Percentiles rank a stretch among this genome's conserved stretches.
Evolutionary conservation across 208 protist genomes (phyloP).

Genomic region (Crithidia bombi): DNA sequence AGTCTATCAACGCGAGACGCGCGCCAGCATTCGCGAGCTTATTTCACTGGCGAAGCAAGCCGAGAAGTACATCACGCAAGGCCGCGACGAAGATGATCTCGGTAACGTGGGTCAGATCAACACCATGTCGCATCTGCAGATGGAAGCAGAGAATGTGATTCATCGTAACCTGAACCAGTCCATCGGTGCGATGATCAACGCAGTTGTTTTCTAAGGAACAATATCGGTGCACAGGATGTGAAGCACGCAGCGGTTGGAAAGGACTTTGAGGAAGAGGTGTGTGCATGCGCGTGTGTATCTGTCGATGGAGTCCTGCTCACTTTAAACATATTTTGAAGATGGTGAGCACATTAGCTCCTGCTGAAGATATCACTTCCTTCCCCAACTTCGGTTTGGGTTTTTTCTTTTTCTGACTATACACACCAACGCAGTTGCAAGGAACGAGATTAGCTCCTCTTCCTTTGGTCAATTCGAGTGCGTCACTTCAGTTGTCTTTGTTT

Average conservation of each 20-base stretch:
- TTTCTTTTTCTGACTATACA: too few relatives aligned
- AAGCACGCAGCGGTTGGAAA: not conserved
- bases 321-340: too few relatives aligned
- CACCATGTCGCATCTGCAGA: conserved; percentile 79
- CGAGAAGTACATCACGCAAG: conserved; percentile 84
- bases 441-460: too few relatives aligned
- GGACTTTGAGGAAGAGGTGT: too few relatives aligned
- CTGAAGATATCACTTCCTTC: too few relatives aligned
- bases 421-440: too few relatives aligned
- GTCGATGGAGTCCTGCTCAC: too few relatives aligned
- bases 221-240: not conserved
- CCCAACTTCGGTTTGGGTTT: too few relatives aligned
- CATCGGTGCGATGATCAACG: conserved; percentile 89
- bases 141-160: conserved; percentile 78
- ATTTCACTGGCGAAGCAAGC: conserved; percentile 75
- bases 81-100: conserved; percentile 87
- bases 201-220: conserved; percentile 77
- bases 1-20: conserved; percentile 68
- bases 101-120: conserved; percentile 86
- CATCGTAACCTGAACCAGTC: conserved; percentile 83
- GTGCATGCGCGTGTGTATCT: too few relatives aligned
- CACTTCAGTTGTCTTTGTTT: too few relatives aligned
- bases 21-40: conserved; percentile 76
- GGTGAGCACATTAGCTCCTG: too few relatives aligned
- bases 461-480: too few relatives aligned